Evolutionary conservation across 305 asterid species (phyloP), one percentile per base, ranked within the genome.

Genomic region (Fraxinus velutina): DNA sequence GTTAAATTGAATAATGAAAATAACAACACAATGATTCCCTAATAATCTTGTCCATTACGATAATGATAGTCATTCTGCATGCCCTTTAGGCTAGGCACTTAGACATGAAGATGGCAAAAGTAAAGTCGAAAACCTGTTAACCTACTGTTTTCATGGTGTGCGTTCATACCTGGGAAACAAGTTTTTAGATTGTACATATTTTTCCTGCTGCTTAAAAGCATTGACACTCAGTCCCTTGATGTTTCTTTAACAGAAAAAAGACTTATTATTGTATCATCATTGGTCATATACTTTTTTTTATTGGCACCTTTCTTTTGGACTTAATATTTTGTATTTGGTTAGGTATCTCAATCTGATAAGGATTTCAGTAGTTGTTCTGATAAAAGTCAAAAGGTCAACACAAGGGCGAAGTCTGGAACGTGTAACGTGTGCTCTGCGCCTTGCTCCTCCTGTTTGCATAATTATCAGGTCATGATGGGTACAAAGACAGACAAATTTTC

Each of bases 371-470:
- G 78, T 70, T 70, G 76, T 82, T 79, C 87, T 80, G 83, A 62
- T 83, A 87, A 73, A 88, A 86, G 80, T 87, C 80, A 81, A 80
- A 84, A 87, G 82, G 84, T 82, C 73, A 84, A 80, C 77, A 75
- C 50, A 64, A 86, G 80, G 73, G 90, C 78, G 73, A 85, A 86
- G 70, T 79, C 89, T 83, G 93, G 96, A 85, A 83, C 91, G 70
- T 92, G 95, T 87, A 89, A 88, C 81, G 89, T 88, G 82, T 95
- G 95, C 83, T 89, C 93, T 84, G 86, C 92, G 36, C 92, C 93
- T 82, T 90, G 92, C 88, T 87, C 92, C 36, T 89, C 95, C 76
- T 95, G 92, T 86, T 89, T 90, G 84, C 90, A 89, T 88, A 83
- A 85, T 66, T 86, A 77, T 86, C 90, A 88, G 84, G 83, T 64